Evolutionary conservation across 805 yeast genomes (phyloP).

Genomic region (Maudiozyma bulderi): DNA sequence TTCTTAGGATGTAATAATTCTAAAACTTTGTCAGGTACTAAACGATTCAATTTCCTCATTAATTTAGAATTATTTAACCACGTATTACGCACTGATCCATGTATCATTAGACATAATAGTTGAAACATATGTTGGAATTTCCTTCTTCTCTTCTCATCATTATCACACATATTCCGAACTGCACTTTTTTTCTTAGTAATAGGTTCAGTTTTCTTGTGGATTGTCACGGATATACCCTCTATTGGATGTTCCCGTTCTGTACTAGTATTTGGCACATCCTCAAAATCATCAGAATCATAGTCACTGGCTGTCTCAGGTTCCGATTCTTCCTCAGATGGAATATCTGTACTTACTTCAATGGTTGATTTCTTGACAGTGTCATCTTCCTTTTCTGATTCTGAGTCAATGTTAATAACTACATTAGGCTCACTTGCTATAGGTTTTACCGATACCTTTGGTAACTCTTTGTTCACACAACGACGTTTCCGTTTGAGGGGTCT

Average conservation of each 20-base stretch:
- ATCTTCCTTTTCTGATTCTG: background rate
- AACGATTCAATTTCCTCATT: slow-evolving; percentile 31
- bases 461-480: background rate
- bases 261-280: slow-evolving; percentile 9
- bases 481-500: slow-evolving; percentile 12
- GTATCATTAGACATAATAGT: slow-evolving; percentile 50
- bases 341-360: background rate
- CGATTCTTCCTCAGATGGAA: background rate
- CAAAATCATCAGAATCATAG: slow-evolving; percentile 21
- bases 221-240: slow-evolving; percentile 22
- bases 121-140: slow-evolving; percentile 48
- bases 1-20: slow-evolving; percentile 40
- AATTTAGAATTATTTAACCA: slow-evolving; percentile 57
- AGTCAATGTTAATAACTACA: slow-evolving; percentile 1
- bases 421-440: background rate
- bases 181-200: slow-evolving; percentile 13
- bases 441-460: background rate
- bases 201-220: slow-evolving; percentile 13
- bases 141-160: slow-evolving; percentile 49
- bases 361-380: background rate
- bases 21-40: slow-evolving; percentile 40
- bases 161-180: slow-evolving; percentile 32
- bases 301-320: slow-evolving; percentile 6
- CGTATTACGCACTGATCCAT: slow-evolving; percentile 57
- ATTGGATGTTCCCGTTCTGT: slow-evolving; percentile 1